These are phyloP conservation scores for Penicillium tannophilum DNA, from an alignment of 495 filamentous ascomycete species.

Conservation along the genomic window DNA sequence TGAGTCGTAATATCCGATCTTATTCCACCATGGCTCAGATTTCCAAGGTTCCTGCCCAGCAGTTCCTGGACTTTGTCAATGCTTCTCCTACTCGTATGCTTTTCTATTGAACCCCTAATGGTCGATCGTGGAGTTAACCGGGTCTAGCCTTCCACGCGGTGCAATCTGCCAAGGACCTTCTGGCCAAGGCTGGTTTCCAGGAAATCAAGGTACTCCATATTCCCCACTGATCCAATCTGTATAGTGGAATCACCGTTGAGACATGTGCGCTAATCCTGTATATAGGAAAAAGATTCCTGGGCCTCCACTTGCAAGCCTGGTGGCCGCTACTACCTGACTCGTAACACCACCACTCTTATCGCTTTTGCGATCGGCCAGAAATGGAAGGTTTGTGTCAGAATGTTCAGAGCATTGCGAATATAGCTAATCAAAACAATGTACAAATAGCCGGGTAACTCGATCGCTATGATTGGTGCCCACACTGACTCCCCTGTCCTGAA, in stretches of 20 bases:
- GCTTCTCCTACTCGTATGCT: slow-evolving; percentile 87
- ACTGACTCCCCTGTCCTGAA: slow-evolving; percentile 92
- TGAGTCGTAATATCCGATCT: slow-evolving; percentile 15
- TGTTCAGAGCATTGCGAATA: background rate
- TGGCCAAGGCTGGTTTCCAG: slow-evolving; percentile 80
- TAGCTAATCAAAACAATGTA: background rate
- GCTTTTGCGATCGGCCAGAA: slow-evolving; percentile 91
- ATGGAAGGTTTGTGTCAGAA: slow-evolving; percentile 66
- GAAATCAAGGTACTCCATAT: slow-evolving; percentile 65
- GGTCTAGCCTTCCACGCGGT: slow-evolving; percentile 90
- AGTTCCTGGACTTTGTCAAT: slow-evolving; percentile 93
- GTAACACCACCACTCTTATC: slow-evolving; percentile 90
- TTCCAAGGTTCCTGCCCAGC: slow-evolving; percentile 64
- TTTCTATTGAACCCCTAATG: slow-evolving; percentile 6
- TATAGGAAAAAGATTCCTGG: slow-evolving; percentile 87
- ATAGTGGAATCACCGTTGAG: background rate
- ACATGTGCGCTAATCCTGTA: slow-evolving; percentile 2
- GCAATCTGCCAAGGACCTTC: slow-evolving; percentile 68
- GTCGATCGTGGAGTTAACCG: slow-evolving; percentile 24
- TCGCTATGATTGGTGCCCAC: slow-evolving; percentile 95
- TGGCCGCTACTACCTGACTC: slow-evolving; percentile 94
- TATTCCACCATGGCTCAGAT: slow-evolving; percentile 54
- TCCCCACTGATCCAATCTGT: background rate
- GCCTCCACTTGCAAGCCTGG: slow-evolving; percentile 75
- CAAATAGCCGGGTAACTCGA: slow-evolving; percentile 79